phyloP scores from a whole-genome alignment of 768 basidiomycete genomes.

The Phaeotremella fagi region DNA sequence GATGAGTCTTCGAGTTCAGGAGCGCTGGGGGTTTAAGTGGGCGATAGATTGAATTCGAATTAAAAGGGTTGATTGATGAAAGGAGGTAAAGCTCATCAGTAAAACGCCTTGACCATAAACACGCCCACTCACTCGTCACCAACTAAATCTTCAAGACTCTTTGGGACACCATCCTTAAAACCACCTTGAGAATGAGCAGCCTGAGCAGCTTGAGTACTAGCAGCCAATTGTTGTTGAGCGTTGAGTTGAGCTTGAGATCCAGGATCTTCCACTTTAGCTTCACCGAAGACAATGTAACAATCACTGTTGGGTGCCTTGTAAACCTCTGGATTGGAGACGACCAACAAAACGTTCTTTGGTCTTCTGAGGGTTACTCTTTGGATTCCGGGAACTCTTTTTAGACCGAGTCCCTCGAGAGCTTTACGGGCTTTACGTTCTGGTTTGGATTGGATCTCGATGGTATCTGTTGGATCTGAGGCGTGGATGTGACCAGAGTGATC shows the following conservation, averaged over 20 bases:
- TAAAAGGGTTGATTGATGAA: too few species aligned
- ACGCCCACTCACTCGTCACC: slow-evolving; percentile 40
- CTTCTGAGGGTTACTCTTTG: slow-evolving; percentile 90
- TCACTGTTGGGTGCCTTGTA: slow-evolving; percentile 97
- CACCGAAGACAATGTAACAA: slow-evolving; percentile 98
- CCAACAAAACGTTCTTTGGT: slow-evolving; percentile 94
- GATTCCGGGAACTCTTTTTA: slow-evolving; percentile 88
- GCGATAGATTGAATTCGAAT: neutral
- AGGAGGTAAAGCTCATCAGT: neutral
- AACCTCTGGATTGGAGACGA: slow-evolving; percentile 88
- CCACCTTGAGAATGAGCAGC: slow-evolving; percentile 54
- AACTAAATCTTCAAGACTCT: slow-evolving; percentile 53
- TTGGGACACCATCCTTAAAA: slow-evolving; percentile 66
- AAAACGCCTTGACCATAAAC: too few species aligned
- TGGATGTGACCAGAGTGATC: slow-evolving; percentile 64
- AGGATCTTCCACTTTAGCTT: slow-evolving; percentile 55
- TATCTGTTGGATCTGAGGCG: slow-evolving; percentile 6
- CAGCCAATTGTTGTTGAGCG: slow-evolving; percentile 68
- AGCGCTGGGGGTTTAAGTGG: slow-evolving; percentile 23
- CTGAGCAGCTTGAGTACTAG: slow-evolving; percentile 49
- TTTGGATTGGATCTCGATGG: slow-evolving; percentile 86
- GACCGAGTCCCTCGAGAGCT: slow-evolving; percentile 72
- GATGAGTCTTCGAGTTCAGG: slow-evolving; percentile 35
- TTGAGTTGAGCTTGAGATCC: slow-evolving; percentile 42
- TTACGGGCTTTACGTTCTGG: slow-evolving; percentile 94